A percentile compares a stretch with the other conserved stretches of the same genome.
Evolutionary conservation across 192 early-diverging fungal species (phyloP).

Genomic region (Funneliformis geosporum): DNA sequence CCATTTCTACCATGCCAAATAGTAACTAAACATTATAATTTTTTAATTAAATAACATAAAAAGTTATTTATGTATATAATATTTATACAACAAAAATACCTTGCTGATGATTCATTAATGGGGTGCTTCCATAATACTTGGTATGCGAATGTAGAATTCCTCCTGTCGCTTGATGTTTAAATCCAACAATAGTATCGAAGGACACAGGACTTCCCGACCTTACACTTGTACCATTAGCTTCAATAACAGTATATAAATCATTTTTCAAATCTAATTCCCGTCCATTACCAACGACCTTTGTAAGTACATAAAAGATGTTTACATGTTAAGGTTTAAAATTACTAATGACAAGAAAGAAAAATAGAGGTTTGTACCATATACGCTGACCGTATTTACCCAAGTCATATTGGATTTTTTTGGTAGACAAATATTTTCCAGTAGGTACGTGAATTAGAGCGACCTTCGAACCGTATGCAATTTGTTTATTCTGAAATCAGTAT

Average conservation of each 20-base stretch:
- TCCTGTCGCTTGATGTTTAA: neutral
- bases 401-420: neutral
- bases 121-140: neutral
- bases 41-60: no score
- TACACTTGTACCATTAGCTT: neutral
- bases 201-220: neutral
- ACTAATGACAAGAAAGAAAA: neutral
- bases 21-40: no score
- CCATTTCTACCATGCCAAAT: no score
- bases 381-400: neutral
- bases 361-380: neutral
- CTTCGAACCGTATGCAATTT: neutral
- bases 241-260: neutral
- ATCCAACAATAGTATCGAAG: neutral
- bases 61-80: no score
- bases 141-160: neutral
- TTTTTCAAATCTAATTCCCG: neutral
- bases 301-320: neutral
- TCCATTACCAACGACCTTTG: neutral
- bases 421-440: constrained; percentile 6
- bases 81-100: neutral
- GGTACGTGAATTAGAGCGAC: neutral
- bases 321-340: neutral
- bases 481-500: neutral
- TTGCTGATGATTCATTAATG: neutral